Base-by-base conservation (phyloP, 2,329 filamentous ascomycete genomes). In the Fusarium scirpi region DNA sequence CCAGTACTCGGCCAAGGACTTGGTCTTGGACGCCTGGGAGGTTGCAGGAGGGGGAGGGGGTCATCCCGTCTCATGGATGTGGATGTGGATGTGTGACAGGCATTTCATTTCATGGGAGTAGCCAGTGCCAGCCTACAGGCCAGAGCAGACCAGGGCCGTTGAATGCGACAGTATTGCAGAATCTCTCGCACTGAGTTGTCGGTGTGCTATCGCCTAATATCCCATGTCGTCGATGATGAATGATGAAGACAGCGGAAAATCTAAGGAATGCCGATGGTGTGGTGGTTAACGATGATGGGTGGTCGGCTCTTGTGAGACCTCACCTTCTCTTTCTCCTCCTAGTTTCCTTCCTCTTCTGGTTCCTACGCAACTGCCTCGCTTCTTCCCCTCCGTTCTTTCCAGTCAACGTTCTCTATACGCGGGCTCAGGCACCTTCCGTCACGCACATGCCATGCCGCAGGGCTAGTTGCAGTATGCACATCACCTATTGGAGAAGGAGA, bases 391-490 rank as follows among this genome's bases (percentile, higher is more conserved):
- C 53, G 48, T 65, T 48, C 57, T 62, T 71, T 59, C 68, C 69
- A 71, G 56, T 71, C 64, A 69, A 38, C 29, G 45, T 69, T 69
- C 65, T 51, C 57, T 45, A 71, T 71, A 71, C 56, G 68, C 68
- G 68, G 69, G 56, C 22, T 58, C 58, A 70, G 67, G 60, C 60
- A 68, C 59, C 48, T 71, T 51, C 46, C 57, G 60, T 65, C 55
- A 66, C 62, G 63, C 47, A 65, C 61, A 65, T 60, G 47, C 62
- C 62, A 60, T 69, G 65, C 49, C 60, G 65, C 69, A 62, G 57
- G 69, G 69, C 68, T 71, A 43, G 61, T 69, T 65, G 65, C 69
- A 71, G 69, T 25, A 71, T 71, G 69, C 69, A 71, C 44, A 58
- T 71, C 56, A 65, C 68, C 68, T 47, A 43, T 71, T 70, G 46